Evolutionary conservation across 2,329 filamentous ascomycete genomes (phyloP), one percentile per base, ranked within the genome.

Genomic region (Claviceps capensis): DNA sequence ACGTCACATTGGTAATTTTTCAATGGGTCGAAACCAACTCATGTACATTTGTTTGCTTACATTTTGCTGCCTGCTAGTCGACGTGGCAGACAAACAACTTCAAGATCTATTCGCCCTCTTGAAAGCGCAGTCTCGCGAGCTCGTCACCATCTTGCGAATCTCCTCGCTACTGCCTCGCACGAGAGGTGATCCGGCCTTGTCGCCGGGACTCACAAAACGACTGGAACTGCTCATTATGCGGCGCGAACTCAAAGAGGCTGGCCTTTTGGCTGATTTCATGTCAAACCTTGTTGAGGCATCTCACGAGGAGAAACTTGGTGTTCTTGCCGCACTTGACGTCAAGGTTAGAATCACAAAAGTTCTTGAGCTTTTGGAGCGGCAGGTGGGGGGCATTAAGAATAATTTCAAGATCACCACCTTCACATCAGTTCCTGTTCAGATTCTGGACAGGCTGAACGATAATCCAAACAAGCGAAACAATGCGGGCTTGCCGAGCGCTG

Each of bases 201-300:
- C 89, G 3, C 90, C 91, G 1, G 72, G 91, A n/a, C 77, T 97
- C 50, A 88, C 88, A 0, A 81, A 89, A 49, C 81, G 90, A 50
- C 79, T 98, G 44, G 90, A 97, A 62, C 71, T 90, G 50, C 93
- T 88, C 67, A 95, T 98, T 57, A 77, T 82, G 36, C 82, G 85
- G 65, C 94, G 93, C 64, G 83, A 88, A 54, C 66, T 93, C 49
- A 75, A 80, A 43, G 89, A 97, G 59, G 90, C 90, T 1, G 91
- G 91, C 2, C 72, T 82, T 8, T 75, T 98, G 9, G 91, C 93
- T 6, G 93, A 98, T 65, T 97, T 97, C 65, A 96, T 98, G 88
- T 85, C 88, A 41, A 95, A 95, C 63, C 79, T 97, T 23, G 80
- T 95, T 2, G 88, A 95, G 56, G 83, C 86, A 49, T 85, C 82